These are phyloP conservation scores for Aspergillus felis DNA, from an alignment of 2,329 filamentous ascomycete species.

Conservation along the genomic window DNA sequence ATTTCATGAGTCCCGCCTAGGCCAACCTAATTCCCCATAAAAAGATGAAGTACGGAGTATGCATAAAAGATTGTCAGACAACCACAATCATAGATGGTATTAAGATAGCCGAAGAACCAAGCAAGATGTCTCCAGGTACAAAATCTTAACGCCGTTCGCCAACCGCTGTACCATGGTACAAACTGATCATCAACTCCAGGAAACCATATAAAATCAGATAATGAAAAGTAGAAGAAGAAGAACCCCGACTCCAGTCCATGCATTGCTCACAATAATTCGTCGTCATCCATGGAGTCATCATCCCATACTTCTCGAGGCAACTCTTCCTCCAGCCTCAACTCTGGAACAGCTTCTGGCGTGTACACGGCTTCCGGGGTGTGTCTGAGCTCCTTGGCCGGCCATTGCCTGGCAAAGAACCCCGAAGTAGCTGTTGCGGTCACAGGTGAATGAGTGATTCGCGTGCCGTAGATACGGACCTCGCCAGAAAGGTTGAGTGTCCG, in stretches of 20 bases:
- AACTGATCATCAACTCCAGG: background rate
- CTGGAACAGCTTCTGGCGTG: background rate
- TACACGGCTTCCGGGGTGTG: background rate
- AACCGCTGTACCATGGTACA: background rate
- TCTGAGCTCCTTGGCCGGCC: background rate
- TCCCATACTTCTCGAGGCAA: background rate
- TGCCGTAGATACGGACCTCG: slow-evolving; percentile 29
- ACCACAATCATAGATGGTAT: background rate
- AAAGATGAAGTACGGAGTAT: background rate
- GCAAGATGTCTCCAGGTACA: background rate
- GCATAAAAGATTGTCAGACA: background rate
- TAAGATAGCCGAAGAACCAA: background rate
- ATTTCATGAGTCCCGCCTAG: background rate
- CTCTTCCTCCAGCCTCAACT: background rate
- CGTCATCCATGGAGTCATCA: slow-evolving; percentile 30
- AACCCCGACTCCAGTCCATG: background rate
- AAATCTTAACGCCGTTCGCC: background rate
- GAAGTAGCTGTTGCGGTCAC: slow-evolving; percentile 12
- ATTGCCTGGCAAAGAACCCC: slow-evolving; percentile 8
- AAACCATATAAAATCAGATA: background rate
- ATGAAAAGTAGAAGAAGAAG: slow-evolving; percentile 3
- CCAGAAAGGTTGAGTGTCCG: slow-evolving; percentile 24
- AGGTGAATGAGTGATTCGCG: slow-evolving; percentile 16
- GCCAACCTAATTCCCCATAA: background rate
- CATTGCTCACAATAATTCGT: slow-evolving; percentile 25